Percentiles rank a stretch among this genome's conserved stretches.
Conservation (phyloP, 2,329 filamentous ascomycete species). For the Colletotrichum caudatum region DNA sequence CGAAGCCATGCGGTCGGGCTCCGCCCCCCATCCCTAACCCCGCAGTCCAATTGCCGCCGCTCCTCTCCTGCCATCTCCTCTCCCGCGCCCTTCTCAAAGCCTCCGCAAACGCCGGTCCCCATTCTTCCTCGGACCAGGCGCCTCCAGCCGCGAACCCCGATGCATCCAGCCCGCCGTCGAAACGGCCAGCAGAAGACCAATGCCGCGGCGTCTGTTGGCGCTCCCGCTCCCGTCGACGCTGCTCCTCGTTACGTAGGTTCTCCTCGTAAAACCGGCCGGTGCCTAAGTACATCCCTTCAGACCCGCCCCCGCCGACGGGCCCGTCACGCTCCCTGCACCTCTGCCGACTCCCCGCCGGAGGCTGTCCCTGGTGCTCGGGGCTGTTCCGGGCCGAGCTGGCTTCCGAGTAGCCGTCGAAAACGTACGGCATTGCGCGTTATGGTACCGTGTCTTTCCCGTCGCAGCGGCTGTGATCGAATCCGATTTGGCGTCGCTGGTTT, state of each 20-base stretch:
- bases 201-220: not conserved
- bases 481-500: not conserved
- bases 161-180: too few relatives aligned
- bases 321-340: not conserved
- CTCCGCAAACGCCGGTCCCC: conserved; percentile 10
- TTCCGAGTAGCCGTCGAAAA: conserved; percentile 37
- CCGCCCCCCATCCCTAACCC: not conserved
- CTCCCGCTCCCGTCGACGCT: not conserved
- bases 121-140: not conserved
- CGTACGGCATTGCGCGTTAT: conserved; percentile 20
- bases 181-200: not conserved
- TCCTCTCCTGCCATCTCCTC: not conserved
- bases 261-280: conserved; percentile 23
- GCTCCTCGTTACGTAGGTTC: conserved; percentile 8
- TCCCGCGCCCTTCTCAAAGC: not conserved
- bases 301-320: too few relatives aligned
- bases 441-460: not conserved
- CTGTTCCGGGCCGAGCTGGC: not conserved
- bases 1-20: not conserved
- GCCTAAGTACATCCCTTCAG: conserved; percentile 7
- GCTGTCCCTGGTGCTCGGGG: not conserved
- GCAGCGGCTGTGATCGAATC: not conserved
- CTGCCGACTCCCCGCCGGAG: not conserved
- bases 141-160: not conserved
- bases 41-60: too few relatives aligned